Conservation (phyloP, 2,329 filamentous ascomycete species). For the Hypoxylon sp. region DNA sequence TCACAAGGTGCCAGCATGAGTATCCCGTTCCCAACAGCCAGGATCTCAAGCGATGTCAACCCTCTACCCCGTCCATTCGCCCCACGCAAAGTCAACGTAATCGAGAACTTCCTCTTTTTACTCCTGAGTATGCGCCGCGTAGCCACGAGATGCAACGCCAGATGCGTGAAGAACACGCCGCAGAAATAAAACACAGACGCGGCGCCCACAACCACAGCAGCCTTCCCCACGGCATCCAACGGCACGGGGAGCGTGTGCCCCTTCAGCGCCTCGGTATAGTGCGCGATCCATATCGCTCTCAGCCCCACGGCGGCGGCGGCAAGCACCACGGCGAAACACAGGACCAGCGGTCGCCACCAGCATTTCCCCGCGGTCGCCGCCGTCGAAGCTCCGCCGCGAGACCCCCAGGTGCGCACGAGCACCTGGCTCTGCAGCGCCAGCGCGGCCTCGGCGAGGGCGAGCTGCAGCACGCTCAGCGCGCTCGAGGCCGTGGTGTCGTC, state of each 20-base stretch:
- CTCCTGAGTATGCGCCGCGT: constrained; percentile 56
- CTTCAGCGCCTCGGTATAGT: constrained; percentile 23
- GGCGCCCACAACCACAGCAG: constrained; percentile 52
- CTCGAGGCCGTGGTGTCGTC: constrained; percentile 51
- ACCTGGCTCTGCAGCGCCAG: constrained; percentile 63
- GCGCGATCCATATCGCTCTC: constrained; percentile 36
- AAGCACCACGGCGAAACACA: constrained; percentile 26
- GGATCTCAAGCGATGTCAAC: constrained; percentile 62
- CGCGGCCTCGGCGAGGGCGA: constrained; percentile 55
- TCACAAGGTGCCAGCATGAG: constrained; percentile 65
- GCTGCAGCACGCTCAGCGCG: constrained; percentile 54
- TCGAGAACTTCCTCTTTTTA: constrained; percentile 42
- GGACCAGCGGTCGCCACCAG: constrained; percentile 20
- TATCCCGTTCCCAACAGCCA: constrained; percentile 64
- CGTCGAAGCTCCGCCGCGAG: not conserved
- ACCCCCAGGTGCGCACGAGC: constrained; percentile 60
- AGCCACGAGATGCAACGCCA: constrained; percentile 57
- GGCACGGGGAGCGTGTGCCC: constrained; percentile 36
- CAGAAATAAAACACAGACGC: constrained; percentile 62
- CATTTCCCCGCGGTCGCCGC: constrained; percentile 12
- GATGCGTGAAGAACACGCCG: constrained; percentile 62
- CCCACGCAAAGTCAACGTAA: constrained; percentile 9
- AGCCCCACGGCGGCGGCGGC: constrained; percentile 35
- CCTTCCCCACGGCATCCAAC: constrained; percentile 51
- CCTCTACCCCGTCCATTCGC: constrained; percentile 30